These are phyloP conservation scores for Pseudogymnoascus sp. DNA, from an alignment of 2,329 filamentous ascomycete species.

Conservation along the genomic window DNA sequence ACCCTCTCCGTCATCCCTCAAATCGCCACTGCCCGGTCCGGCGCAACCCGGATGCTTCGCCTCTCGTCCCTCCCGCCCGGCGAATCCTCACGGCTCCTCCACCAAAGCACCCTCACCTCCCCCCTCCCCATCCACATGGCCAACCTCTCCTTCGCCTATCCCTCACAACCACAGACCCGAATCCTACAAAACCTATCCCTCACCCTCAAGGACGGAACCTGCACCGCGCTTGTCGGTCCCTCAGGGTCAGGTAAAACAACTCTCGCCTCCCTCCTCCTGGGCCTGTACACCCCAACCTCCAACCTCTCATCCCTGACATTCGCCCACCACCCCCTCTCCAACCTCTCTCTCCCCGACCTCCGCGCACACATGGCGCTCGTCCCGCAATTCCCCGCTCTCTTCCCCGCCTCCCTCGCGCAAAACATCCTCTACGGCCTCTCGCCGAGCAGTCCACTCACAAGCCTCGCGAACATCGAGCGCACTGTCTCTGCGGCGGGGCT, in stretches of 20 bases:
- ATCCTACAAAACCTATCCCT: conserved; percentile 59
- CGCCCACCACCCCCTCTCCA: conserved; percentile 30
- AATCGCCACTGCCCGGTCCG: conserved; percentile 64
- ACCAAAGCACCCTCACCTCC: not conserved
- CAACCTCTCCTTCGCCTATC: conserved; percentile 58
- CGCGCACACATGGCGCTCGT: conserved; percentile 20
- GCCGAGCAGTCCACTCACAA: conserved; percentile 49
- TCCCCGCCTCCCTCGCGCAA: conserved; percentile 36
- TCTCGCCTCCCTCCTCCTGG: conserved; percentile 64
- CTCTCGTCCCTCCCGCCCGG: conserved; percentile 52
- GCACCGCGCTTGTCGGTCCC: conserved; percentile 69
- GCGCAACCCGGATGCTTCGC: conserved; percentile 63
- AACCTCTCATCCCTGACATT: conserved; percentile 29
- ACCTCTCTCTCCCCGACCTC: conserved; percentile 26
- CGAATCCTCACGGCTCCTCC: not conserved
- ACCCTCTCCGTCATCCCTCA: conserved; percentile 73
- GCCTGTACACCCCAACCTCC: conserved; percentile 51
- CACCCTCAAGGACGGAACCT: conserved; percentile 52
- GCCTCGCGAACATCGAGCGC: conserved; percentile 19
- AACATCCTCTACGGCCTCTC: conserved; percentile 47
- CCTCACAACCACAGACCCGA: conserved; percentile 40
- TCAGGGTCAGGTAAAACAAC: conserved; percentile 91
- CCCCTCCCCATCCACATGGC: conserved; percentile 11
- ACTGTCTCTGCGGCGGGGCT: conserved; percentile 51
- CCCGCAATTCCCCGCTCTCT: conserved; percentile 23